Evolutionary conservation across 768 basidiomycete genomes (phyloP).

Genomic region (Rhizopogon rudus): DNA sequence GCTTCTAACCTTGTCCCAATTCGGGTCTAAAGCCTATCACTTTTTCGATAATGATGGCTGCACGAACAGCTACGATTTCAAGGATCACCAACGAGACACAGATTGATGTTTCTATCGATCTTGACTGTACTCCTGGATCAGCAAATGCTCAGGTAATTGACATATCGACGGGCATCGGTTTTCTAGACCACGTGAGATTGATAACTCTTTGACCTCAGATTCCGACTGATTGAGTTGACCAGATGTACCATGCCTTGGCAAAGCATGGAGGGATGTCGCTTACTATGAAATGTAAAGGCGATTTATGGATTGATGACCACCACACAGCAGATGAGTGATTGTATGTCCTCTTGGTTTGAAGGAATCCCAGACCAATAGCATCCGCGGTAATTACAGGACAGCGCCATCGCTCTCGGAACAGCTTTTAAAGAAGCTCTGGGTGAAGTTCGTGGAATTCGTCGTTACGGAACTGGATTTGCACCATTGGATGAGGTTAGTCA

Average conservation of each 20-base stretch:
- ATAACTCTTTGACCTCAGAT: not conserved
- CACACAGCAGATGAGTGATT: conserved; percentile 91
- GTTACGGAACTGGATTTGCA: conserved; percentile 96
- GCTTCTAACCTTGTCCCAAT: not conserved
- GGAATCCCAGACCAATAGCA: conserved; percentile 6
- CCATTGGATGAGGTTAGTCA: conserved; percentile 88
- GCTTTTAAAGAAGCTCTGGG: conserved; percentile 96
- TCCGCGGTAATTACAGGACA: conserved; percentile 57
- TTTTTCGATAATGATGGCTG: conserved; percentile 24
- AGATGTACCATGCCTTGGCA: conserved; percentile 98
- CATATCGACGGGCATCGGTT: conserved; percentile 94
- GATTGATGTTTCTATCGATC: conserved; percentile 75
- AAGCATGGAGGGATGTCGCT: conserved; percentile 96
- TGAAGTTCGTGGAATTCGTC: conserved; percentile 87
- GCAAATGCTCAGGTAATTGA: conserved; percentile 68
- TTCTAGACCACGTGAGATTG: conserved; percentile 84
- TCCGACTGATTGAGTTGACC: conserved; percentile 2
- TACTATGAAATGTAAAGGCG: conserved; percentile 87
- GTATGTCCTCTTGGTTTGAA: conserved; percentile 10
- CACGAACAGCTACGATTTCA: conserved; percentile 63
- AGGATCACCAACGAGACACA: conserved; percentile 90
- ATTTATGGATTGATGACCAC: conserved; percentile 97
- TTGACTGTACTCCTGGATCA: conserved; percentile 73
- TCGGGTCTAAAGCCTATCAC: not conserved
- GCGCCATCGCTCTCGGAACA: conserved; percentile 78